Evolutionary conservation across 768 basidiomycete genomes (phyloP).

Genomic region (Tylopilus rubrobrunneus): DNA sequence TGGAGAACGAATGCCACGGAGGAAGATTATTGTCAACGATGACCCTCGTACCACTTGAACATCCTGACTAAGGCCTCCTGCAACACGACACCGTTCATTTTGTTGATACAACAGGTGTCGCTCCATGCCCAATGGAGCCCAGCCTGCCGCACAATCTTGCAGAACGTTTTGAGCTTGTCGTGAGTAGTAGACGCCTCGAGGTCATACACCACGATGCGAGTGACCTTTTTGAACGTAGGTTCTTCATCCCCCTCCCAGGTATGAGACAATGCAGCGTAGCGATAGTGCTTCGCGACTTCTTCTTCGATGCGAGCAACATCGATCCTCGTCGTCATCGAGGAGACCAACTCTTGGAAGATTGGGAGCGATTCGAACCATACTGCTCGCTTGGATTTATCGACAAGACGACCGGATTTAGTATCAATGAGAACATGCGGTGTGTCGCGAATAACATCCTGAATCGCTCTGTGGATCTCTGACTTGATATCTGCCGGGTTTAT

Average conservation of each 20-base stretch:
- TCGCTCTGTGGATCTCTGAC: neutral
- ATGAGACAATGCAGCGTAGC: neutral
- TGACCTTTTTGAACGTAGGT: neutral
- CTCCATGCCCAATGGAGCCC: no score
- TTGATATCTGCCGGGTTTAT: neutral
- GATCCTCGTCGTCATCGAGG: neutral
- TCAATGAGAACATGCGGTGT: neutral
- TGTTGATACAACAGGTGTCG: no score
- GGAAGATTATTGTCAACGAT: neutral
- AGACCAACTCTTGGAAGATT: neutral
- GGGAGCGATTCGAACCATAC: neutral
- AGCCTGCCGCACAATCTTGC: neutral
- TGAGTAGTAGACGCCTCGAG: neutral
- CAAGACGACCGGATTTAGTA: neutral
- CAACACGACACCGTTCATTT: no score
- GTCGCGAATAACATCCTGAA: neutral
- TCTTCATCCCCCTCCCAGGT: neutral
- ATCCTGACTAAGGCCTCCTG: constrained; percentile 3
- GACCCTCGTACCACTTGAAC: constrained; percentile 11
- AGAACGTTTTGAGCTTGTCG: neutral
- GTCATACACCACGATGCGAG: neutral
- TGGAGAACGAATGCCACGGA: neutral
- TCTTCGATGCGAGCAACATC: neutral
- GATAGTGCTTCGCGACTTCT: neutral
- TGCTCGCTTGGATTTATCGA: neutral